Evolutionary conservation across 768 basidiomycete species (phyloP).

Genomic region (Krasilnikovozyma curviuscula): DNA sequence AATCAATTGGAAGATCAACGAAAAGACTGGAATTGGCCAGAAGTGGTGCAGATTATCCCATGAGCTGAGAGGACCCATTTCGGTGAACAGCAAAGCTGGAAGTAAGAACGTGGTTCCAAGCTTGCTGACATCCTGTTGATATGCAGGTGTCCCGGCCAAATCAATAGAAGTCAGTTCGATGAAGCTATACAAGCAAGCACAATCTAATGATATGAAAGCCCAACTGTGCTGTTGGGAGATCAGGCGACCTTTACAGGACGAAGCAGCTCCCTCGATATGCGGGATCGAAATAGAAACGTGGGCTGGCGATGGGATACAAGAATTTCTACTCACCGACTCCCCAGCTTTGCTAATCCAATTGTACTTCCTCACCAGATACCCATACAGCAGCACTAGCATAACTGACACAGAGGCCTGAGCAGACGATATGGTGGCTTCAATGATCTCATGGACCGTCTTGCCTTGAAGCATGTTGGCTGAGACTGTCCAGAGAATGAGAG

Average conservation of each 20-base stretch:
- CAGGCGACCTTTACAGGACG: slow-evolving; percentile 1
- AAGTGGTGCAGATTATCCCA: neutral
- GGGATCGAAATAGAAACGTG: neutral
- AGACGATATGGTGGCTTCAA: no score
- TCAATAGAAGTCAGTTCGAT: no score
- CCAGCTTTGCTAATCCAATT: no score
- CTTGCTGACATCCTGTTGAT: slow-evolving; percentile 10
- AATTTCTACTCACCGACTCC: no score
- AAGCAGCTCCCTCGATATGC: neutral
- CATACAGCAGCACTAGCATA: slow-evolving; percentile 20
- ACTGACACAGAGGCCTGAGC: slow-evolving; percentile 20
- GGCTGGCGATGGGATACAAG: neutral
- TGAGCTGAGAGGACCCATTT: slow-evolving; percentile 21
- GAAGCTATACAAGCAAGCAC: neutral
- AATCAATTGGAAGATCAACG: slow-evolving; percentile 21
- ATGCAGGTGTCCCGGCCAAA: no score
- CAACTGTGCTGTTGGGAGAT: slow-evolving; percentile 12
- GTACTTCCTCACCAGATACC: slow-evolving; percentile 16
- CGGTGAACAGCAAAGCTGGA: slow-evolving; percentile 23
- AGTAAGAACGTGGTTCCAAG: slow-evolving; percentile 23
- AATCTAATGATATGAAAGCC: neutral
- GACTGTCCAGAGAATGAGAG: no score
- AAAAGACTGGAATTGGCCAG: slow-evolving; percentile 21
- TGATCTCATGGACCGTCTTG: no score
- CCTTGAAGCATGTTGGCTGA: no score